Evolutionary conservation across 1,284 basidiomycete species (phyloP), one percentile per base, ranked within the genome.

Genomic region (Heimioporus retisporus): DNA sequence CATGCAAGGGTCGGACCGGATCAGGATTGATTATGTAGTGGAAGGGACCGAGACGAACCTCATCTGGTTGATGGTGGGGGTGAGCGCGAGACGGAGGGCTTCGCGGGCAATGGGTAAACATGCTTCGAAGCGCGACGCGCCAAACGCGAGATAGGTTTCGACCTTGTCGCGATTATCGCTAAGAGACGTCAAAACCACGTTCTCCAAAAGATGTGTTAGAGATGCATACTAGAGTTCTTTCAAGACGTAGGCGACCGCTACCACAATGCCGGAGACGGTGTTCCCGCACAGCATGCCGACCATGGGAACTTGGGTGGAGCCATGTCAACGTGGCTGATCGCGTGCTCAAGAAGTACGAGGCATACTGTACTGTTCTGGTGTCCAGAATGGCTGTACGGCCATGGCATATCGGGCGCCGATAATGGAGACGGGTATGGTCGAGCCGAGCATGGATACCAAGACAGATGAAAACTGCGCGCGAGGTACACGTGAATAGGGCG

Each of bases 231-330:
- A 82, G 13, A 93, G 73, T 71, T 93, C 91, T 71, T 86, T 90
- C 56, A 93, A 79, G 16, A 92, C 84, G 63, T 87, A 90, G 63
- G 86, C 88, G 7, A 91, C 82, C 0, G 90, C 86, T 0, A 96
- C 86, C 3, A 93, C 89, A 28, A 95, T 87, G 2, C 89, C 88
- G 0, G 90, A 91, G 65, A 96, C 92, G 1, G 93, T 91, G 66
- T 87, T 89, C 6, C 94, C 94, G 60, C 94, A 93, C 4, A 96
- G 83, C 94, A 96, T 96, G n/a, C 95, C 94, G 14, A 95, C 85
- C 60, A 95, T 87, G 14, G 94, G 94, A 65, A 96, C 94, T 95
- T 55, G 13, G 35, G n/a, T 35, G 40, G 54, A 15, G 56, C 19
- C 53, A 61, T 16, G 31, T 65, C 18, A 66, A 40, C 19, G 19